These are phyloP conservation scores for Clarkia xantiana DNA, from an alignment of 345 rosid species.

Conservation along the genomic window DNA sequence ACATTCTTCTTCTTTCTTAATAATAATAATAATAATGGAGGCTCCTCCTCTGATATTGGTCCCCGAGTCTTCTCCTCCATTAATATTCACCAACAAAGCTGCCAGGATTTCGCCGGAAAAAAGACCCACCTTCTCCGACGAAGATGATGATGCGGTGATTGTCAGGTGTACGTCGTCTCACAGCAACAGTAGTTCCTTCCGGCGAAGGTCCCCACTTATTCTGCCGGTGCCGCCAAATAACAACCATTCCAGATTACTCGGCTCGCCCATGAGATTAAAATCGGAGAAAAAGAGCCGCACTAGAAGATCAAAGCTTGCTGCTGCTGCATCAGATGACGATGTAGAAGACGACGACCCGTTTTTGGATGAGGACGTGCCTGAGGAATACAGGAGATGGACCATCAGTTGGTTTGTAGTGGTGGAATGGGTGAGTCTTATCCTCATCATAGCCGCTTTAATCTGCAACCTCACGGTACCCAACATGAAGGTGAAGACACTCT, in stretches of 20 bases:
- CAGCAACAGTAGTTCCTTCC: conserved; percentile 12
- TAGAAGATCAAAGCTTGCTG: not conserved
- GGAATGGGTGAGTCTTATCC: conserved; percentile 44
- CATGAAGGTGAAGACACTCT: conserved; percentile 16
- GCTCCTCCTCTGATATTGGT: no score
- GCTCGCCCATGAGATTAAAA: conserved; percentile 21
- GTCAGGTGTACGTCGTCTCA: conserved; percentile 27
- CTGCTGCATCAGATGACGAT: conserved; percentile 7
- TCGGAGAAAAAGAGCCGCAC: conserved; percentile 4
- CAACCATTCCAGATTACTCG: conserved; percentile 19
- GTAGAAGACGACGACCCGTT: conserved; percentile 57
- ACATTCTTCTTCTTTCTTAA: no score
- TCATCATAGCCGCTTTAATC: conserved; percentile 23
- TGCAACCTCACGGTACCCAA: conserved; percentile 28
- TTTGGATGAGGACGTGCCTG: conserved; percentile 41
- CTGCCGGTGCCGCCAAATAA: conserved; percentile 9
- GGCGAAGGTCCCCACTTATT: conserved; percentile 14
- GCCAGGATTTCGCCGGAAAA: conserved; percentile 3
- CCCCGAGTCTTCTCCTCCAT: no score
- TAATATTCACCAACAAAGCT: not conserved
- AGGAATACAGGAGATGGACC: conserved; percentile 27
- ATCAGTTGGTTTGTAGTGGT: conserved; percentile 20
- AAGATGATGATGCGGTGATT: conserved; percentile 3
- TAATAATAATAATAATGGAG: no score
- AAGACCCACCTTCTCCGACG: conserved; percentile 1